Evolutionary conservation across 1,139 yeast genomes (phyloP).

Genomic region (Hemisphaericaspora subhashii): DNA sequence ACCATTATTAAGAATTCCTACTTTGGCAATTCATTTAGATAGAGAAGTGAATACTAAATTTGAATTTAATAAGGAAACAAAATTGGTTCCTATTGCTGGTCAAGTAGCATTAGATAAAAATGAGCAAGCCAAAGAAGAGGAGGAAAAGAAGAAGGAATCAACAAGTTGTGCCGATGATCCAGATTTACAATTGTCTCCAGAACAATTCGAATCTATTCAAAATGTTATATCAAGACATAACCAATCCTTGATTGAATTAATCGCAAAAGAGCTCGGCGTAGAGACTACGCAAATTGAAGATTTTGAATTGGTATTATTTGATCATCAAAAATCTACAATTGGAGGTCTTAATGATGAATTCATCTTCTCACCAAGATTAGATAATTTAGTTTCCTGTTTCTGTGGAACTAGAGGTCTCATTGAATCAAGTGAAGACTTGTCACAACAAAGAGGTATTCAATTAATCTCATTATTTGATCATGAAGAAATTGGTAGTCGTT

Average conservation of each 20-base stretch:
- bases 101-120: constrained; percentile 45
- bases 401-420: constrained; percentile 73
- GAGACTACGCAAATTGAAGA: constrained; percentile 65
- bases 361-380: constrained; percentile 89
- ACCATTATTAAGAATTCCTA: constrained; percentile 89
- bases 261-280: constrained; percentile 65
- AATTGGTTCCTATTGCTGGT: constrained; percentile 85
- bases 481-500: constrained; percentile 90
- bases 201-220: constrained; percentile 65
- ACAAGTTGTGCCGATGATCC: constrained; percentile 48
- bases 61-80: constrained; percentile 87
- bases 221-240: constrained; percentile 75
- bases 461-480: constrained; percentile 85
- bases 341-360: constrained; percentile 93
- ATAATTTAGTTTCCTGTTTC: constrained; percentile 85
- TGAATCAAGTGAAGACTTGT: constrained; percentile 47
- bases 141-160: constrained; percentile 6
- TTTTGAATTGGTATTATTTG: constrained; percentile 86
- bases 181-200: constrained; percentile 42
- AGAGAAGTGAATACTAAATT: constrained; percentile 75
- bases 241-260: constrained; percentile 60
- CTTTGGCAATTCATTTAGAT: constrained; percentile 89
- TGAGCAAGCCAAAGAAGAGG: constrained; percentile 19
- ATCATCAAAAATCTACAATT: constrained; percentile 75
- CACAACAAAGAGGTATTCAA: constrained; percentile 57